Base-by-base conservation (phyloP, 495 filamentous ascomycete species). In the Oleoguttula mirabilis region DNA sequence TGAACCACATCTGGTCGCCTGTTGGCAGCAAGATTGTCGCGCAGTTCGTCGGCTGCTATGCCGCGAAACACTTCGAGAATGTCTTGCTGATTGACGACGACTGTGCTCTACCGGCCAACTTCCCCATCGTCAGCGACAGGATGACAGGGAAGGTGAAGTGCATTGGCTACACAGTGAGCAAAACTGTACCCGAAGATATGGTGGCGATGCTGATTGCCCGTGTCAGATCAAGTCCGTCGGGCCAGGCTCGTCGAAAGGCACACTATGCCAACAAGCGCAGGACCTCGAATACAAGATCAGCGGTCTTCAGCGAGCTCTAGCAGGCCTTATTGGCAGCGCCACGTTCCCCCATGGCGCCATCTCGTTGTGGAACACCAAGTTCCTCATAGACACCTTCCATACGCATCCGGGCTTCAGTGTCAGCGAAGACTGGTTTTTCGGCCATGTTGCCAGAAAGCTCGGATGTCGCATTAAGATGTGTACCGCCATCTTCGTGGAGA, bases 391-490 rank as follows among this genome's bases (percentile, higher is more conserved):
- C 32, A 66, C 64, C 3, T 64, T 68, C 36, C 47, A 65, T 35
- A 55, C 63, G 28, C 65, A 68, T 41, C 65, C 65, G 6, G 65
- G 65, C 0, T 68, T 66, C 36, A 60, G 52, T 3, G 64, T 68
- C 15, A 62, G 57, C 3, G 65, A 68, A 20, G 64, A 68, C 45
- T 68, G 65, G 65, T 68, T 68, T 54, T 61, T 68, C 17, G 65
- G 65, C 6, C 61, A 67, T 51, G 60, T 59, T 0, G 66, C 63
- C 28, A 60, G 65, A 1, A 51, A 63, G 28, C 55, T 68, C 8
- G 67, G 67, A 22, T 65, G 62, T 14, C 54, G 67, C 0, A 67
- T 71, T 31, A 60, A 60, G 22, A 70, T 71, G 67, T 69, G 66
- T 33, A 64, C 63, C 12, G 57, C 61, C 15, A 61, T 67, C 10